Conservation (phyloP, 2,329 filamentous ascomycete genomes). For the Aspergillus fischeri region DNA sequence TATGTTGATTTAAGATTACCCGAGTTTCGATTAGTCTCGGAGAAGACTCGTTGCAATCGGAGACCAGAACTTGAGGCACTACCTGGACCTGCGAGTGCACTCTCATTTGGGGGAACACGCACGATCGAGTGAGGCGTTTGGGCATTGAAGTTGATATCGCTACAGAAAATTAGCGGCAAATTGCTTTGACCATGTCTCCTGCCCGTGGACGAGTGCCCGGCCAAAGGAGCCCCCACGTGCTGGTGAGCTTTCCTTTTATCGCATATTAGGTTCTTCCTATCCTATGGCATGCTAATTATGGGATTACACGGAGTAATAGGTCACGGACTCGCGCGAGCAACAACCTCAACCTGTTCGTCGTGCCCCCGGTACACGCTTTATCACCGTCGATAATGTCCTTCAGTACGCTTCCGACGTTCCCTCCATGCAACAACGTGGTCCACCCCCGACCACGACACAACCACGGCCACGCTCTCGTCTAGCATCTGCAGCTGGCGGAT, state of each 20-base stretch:
- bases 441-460: slow-evolving; percentile 41
- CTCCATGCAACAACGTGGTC: slow-evolving; percentile 80
- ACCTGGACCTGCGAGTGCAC: background rate
- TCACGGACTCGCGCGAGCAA: slow-evolving; percentile 44
- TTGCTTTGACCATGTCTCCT: slow-evolving; percentile 23
- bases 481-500: slow-evolving; percentile 26
- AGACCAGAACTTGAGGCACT: background rate
- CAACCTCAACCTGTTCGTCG: slow-evolving; percentile 27
- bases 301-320: slow-evolving; percentile 21
- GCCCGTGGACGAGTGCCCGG: slow-evolving; percentile 28
- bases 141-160: background rate
- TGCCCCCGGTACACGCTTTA: slow-evolving; percentile 61
- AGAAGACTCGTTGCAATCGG: background rate
- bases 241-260: slow-evolving; percentile 29
- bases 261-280: background rate
- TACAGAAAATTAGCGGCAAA: background rate
- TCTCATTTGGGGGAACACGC: background rate
- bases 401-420: slow-evolving; percentile 93
- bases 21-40: background rate
- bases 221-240: slow-evolving; percentile 43
- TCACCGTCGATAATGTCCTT: slow-evolving; percentile 89
- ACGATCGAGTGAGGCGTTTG: background rate
- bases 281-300: slow-evolving; percentile 9
- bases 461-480: slow-evolving; percentile 30
- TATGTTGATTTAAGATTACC: background rate